Evolutionary conservation across 345 rosid genomes (phyloP).

Genomic region (Ceriops zippeliana): DNA sequence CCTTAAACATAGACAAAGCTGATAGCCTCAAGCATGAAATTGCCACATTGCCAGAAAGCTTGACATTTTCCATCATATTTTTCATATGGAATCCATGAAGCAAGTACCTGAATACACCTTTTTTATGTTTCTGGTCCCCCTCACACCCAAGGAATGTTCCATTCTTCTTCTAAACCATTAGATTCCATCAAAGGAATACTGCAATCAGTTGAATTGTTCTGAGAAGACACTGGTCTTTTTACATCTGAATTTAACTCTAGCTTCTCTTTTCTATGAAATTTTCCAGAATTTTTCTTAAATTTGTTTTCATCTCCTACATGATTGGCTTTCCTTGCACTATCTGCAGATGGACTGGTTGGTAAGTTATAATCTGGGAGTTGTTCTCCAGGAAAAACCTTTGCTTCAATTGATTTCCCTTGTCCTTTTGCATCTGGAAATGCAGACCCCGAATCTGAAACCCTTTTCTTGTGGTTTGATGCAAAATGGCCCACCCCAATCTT

Average conservation of each 20-base stretch:
- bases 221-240: constrained; percentile 32
- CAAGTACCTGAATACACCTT: constrained; percentile 31
- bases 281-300: constrained; percentile 26
- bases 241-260: constrained; percentile 32
- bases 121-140: constrained; percentile 33
- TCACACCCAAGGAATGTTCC: constrained; percentile 27
- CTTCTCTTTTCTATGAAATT: constrained; percentile 31
- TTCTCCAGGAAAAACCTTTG: constrained; percentile 44
- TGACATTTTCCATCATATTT: constrained; percentile 40
- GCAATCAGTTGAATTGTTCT: constrained; percentile 29
- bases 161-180: constrained; percentile 30
- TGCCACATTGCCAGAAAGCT: constrained; percentile 41
- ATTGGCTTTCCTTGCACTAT: constrained; percentile 16
- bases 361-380: constrained; percentile 43
- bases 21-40: constrained; percentile 45
- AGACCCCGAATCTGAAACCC: constrained; percentile 40
- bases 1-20: constrained; percentile 34
- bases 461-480: constrained; percentile 45
- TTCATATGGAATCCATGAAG: constrained; percentile 43
- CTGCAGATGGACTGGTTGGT: constrained; percentile 23
- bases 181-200: constrained; percentile 32
- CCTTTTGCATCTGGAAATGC: constrained; percentile 32
- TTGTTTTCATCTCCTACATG: constrained; percentile 32
- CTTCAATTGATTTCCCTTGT: constrained; percentile 42
- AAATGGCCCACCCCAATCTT: constrained; percentile 65